phyloP scores from a whole-genome alignment of 2,329 filamentous ascomycete species.

The Aspergillus brunneoviolaceus region DNA sequence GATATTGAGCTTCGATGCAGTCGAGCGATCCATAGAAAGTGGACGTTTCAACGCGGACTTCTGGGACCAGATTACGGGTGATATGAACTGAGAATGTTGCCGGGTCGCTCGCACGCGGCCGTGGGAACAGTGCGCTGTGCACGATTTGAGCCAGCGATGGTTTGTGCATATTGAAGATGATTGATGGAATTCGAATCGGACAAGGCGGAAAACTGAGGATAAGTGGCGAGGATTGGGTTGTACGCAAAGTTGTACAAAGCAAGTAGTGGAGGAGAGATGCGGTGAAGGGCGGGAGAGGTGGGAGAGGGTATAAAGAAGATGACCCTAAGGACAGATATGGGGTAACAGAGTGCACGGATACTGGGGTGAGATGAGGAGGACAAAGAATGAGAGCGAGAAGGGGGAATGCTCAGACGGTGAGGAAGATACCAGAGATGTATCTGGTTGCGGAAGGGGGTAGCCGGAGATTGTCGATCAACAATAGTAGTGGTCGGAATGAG shows the following conservation, averaged over 20 bases:
- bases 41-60: constrained; percentile 64
- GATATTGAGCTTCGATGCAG: constrained; percentile 65
- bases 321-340: background rate
- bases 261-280: constrained; percentile 1
- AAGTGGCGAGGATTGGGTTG: background rate
- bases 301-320: background rate
- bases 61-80: constrained; percentile 61
- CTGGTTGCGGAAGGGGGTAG: constrained; percentile 6
- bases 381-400: constrained; percentile 5
- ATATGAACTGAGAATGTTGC: constrained; percentile 60
- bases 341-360: background rate
- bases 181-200: background rate
- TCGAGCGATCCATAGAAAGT: constrained; percentile 65
- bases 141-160: constrained; percentile 59
- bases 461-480: constrained; percentile 1
- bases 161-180: constrained; percentile 55
- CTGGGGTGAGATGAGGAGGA: constrained; percentile 2
- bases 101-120: constrained; percentile 57
- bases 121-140: constrained; percentile 59
- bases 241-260: constrained; percentile 5
- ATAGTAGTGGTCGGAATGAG: constrained; percentile 1
- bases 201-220: too few species aligned
- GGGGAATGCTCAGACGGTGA: constrained; percentile 6
- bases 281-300: background rate
- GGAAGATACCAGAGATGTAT: constrained; percentile 4